A percentile compares a stretch with the other conserved stretches of the same genome.
phyloP scores from a whole-genome alignment of 2,329 filamentous ascomycete species.

The Colletotrichum incanum region DNA sequence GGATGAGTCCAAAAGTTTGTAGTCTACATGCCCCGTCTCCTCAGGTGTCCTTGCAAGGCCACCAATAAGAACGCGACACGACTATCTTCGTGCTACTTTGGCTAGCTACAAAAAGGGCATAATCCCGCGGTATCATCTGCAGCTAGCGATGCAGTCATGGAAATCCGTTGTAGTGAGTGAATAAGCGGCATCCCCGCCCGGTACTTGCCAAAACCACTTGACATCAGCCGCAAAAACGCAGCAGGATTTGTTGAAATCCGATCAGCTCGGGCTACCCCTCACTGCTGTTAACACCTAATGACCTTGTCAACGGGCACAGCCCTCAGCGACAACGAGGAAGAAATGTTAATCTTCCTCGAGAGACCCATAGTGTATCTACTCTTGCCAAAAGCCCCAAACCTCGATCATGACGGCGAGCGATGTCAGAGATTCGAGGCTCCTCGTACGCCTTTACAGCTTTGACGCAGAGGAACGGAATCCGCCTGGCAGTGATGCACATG shows the following conservation, averaged over 20 bases:
- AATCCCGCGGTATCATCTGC: background rate
- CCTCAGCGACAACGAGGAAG: background rate
- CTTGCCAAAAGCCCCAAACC: too few relatives aligned
- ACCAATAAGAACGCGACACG: background rate
- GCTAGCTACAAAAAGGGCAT: background rate
- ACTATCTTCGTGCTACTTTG: background rate
- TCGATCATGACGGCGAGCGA: background rate
- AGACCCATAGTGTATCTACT: too few relatives aligned
- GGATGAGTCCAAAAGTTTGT: background rate
- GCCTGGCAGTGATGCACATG: background rate
- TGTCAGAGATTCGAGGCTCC: background rate
- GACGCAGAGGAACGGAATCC: conserved; percentile 34
- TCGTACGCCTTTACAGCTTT: conserved; percentile 23
- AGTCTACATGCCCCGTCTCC: background rate
- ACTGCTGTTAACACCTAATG: background rate
- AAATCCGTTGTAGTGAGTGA: background rate
- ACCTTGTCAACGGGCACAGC: background rate
- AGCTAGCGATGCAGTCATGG: background rate
- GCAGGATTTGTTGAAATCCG: too few relatives aligned
- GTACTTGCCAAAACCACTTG: background rate
- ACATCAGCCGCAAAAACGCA: background rate
- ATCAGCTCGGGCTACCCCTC: background rate
- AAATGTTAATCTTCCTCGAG: background rate
- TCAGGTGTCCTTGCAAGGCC: background rate
- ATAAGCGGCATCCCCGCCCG: background rate